Conservation (phyloP, 495 filamentous ascomycete genomes). For the Aspergillus hancockii region DNA sequence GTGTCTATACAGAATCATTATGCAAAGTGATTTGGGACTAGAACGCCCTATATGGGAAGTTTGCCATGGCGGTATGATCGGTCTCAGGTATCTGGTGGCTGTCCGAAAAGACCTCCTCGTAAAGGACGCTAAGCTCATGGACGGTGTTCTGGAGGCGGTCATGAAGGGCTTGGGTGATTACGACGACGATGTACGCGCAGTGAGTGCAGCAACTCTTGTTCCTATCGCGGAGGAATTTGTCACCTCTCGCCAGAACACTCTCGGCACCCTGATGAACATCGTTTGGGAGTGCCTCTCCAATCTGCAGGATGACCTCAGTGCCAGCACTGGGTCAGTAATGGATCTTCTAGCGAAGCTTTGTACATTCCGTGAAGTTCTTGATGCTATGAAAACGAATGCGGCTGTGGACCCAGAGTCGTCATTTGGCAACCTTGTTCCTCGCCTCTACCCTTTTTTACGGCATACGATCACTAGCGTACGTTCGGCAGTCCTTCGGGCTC, state of each 20-base stretch:
- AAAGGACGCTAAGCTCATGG: constrained; percentile 78
- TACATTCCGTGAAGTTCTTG: constrained; percentile 87
- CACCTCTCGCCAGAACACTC: constrained; percentile 69
- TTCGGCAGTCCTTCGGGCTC: constrained; percentile 85
- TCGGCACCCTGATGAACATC: constrained; percentile 82
- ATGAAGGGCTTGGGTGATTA: constrained; percentile 90
- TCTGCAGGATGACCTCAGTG: constrained; percentile 91
- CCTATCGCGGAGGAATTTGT: constrained; percentile 96
- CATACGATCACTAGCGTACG: constrained; percentile 97
- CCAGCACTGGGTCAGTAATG: constrained; percentile 97
- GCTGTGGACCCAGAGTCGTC: constrained; percentile 78
- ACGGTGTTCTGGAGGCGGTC: constrained; percentile 87
- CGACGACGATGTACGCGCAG: constrained; percentile 94
- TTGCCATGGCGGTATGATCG: constrained; percentile 97
- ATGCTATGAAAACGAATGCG: constrained; percentile 91
- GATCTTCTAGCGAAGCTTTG: constrained; percentile 94
- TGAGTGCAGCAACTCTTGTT: constrained; percentile 94
- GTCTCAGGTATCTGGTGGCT: constrained; percentile 88
- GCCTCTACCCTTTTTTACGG: constrained; percentile 92
- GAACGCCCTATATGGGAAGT: constrained; percentile 82
- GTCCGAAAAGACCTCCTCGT: constrained; percentile 89
- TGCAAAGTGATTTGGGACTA: constrained; percentile 78
- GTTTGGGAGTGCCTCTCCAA: constrained; percentile 97
- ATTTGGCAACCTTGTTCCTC: constrained; percentile 87
- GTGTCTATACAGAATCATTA: constrained; percentile 82